phyloP scores from a whole-genome alignment of 441 rosid species.

The Bocquillonia castaneifolia region DNA sequence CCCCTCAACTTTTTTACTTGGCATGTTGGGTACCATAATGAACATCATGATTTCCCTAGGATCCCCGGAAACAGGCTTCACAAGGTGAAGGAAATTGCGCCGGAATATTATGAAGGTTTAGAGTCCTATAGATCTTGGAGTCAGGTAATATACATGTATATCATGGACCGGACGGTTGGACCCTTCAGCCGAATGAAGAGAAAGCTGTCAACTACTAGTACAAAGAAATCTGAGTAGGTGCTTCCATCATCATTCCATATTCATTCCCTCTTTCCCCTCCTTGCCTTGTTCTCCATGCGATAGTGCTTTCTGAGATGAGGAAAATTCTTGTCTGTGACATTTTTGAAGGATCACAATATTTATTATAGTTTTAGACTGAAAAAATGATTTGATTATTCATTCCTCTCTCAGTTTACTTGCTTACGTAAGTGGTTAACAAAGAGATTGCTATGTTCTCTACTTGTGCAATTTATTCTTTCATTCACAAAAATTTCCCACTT shows the following conservation, averaged over 20 bases:
- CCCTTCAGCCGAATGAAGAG: conserved; percentile 88
- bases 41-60: conserved; percentile 92
- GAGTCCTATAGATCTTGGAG: conserved; percentile 67
- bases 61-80: conserved; percentile 79
- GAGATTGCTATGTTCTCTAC: background rate
- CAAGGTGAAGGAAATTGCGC: conserved; percentile 76
- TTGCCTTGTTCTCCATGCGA: conserved; percentile 3
- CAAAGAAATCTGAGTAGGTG: conserved; percentile 52
- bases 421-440: background rate
- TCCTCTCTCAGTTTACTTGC: background rate
- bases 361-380: conserved; percentile 8
- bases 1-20: conserved; percentile 72
- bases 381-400: conserved; percentile 11
- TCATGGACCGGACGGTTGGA: conserved; percentile 56
- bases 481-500: too few relatives aligned
- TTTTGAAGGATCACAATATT: conserved; percentile 20
- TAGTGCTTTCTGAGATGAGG: background rate
- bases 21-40: conserved; percentile 85
- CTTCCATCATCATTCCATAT: background rate
- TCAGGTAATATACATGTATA: conserved; percentile 77
- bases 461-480: background rate
- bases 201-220: conserved; percentile 32
- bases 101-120: conserved; percentile 64
- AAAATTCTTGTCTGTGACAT: conserved; percentile 21
- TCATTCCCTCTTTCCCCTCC: background rate